phyloP scores from a whole-genome alignment of 176 grass and related monocot genomes.

The Bonia amplexicaulis region DNA sequence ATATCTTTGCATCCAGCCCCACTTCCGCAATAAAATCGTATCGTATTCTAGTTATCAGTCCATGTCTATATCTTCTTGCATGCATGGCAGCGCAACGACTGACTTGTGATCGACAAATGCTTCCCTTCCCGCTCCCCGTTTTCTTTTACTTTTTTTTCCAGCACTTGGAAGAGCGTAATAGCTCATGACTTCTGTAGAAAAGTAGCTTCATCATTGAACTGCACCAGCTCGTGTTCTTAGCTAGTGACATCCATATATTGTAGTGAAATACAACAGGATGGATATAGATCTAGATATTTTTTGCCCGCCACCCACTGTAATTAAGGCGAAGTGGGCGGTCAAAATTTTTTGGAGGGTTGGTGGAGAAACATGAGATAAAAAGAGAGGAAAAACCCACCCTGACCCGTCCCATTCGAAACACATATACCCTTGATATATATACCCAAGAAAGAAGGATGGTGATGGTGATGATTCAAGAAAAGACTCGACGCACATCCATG shows the following conservation, averaged over 20 bases:
- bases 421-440: conserved; percentile 4
- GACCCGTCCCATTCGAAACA: background rate
- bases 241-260: background rate
- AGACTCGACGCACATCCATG: conserved; percentile 2
- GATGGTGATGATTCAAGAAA: conserved; percentile 21
- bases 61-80: background rate
- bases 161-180: background rate
- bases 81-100: background rate
- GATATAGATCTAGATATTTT: background rate
- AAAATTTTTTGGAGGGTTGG: background rate
- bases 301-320: background rate
- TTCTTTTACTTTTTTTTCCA: background rate
- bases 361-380: background rate
- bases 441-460: background rate
- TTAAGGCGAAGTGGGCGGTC: background rate
- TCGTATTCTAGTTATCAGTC: background rate
- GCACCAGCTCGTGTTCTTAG: background rate
- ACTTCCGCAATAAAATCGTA: background rate
- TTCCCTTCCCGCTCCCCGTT: background rate
- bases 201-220: conserved; percentile 1
- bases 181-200: background rate
- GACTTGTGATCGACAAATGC: background rate
- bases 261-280: background rate
- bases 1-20: conserved; percentile 31
- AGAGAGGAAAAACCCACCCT: background rate